These are phyloP conservation scores for Syncephalastrum monosporum DNA, from an alignment of 371 early-diverging fungal species.

Conservation along the genomic window DNA sequence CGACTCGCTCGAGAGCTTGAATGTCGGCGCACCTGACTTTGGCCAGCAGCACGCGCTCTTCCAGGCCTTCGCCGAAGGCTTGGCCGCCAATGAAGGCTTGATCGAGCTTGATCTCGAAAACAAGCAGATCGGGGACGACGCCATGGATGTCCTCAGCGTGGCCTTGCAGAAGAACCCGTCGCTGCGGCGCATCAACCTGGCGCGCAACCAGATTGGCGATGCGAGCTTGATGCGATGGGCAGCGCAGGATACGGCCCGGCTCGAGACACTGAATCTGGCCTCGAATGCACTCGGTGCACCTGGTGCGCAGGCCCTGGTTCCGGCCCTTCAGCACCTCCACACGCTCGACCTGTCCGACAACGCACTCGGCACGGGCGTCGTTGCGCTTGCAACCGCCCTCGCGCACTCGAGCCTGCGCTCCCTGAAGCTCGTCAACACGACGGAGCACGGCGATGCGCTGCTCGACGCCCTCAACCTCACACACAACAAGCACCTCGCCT, in stretches of 20 bases:
- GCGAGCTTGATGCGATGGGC: conserved; percentile 1
- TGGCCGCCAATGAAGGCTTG: conserved; percentile 53
- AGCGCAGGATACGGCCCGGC: background rate
- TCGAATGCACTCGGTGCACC: conserved; percentile 39
- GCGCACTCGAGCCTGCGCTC: conserved; percentile 32
- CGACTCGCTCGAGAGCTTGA: conserved; percentile 45
- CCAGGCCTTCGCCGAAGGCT: conserved; percentile 42
- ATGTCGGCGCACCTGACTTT: conserved; percentile 45
- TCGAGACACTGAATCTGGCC: conserved; percentile 42
- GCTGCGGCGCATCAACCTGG: conserved; percentile 41
- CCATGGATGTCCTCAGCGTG: background rate
- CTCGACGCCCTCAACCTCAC: conserved; percentile 32
- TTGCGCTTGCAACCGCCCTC: conserved; percentile 33
- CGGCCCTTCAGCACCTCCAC: conserved; percentile 24
- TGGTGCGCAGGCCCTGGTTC: conserved; percentile 34
- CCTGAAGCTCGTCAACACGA: conserved; percentile 19
- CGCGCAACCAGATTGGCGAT: conserved; percentile 51
- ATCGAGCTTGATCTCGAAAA: conserved; percentile 57
- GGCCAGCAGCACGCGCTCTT: conserved; percentile 37
- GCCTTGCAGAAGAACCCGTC: conserved; percentile 25
- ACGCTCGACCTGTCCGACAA: conserved; percentile 59
- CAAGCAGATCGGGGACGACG: conserved; percentile 41
- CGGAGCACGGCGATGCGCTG: conserved; percentile 46
- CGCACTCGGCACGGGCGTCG: conserved; percentile 48
- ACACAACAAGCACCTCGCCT: conserved; percentile 31